phyloP scores from a whole-genome alignment of 148 eudicot species.

The Cornus controversa region DNA sequence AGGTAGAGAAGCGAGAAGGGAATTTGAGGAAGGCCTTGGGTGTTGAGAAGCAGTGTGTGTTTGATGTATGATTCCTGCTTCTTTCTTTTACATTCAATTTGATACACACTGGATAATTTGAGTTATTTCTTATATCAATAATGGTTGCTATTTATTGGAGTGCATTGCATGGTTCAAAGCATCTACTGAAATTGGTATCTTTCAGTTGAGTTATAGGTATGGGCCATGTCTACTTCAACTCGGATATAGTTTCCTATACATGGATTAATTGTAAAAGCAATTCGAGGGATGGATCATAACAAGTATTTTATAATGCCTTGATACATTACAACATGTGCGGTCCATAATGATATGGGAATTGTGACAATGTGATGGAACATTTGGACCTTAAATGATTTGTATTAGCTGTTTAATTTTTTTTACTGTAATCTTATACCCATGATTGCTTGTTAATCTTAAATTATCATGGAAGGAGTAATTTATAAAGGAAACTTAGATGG shows the following conservation, averaged over 20 bases:
- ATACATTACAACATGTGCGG: no score
- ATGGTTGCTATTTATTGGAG: background rate
- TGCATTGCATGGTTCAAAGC: slow-evolving; percentile 6
- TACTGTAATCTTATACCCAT: no score
- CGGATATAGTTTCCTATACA: background rate
- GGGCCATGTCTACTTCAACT: slow-evolving; percentile 2
- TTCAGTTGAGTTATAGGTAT: background rate
- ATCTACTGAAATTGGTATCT: background rate
- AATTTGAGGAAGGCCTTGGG: slow-evolving; percentile 87
- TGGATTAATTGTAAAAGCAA: background rate
- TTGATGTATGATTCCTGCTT: slow-evolving; percentile 59
- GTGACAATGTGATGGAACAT: no score
- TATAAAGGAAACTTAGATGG: background rate
- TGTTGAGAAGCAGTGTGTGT: slow-evolving; percentile 86
- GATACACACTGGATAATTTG: background rate
- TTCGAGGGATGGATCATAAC: background rate
- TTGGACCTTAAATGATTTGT: background rate
- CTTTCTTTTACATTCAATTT: background rate
- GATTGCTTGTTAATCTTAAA: background rate
- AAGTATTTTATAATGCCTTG: background rate
- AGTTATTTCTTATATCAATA: background rate
- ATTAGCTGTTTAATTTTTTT: background rate
- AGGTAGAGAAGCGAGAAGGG: slow-evolving; percentile 90
- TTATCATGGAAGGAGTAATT: background rate
- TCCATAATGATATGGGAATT: no score